Evolutionary conservation across 139 green algal genomes (phyloP).

Genomic region (Deuterostichococcus epilithicus): DNA sequence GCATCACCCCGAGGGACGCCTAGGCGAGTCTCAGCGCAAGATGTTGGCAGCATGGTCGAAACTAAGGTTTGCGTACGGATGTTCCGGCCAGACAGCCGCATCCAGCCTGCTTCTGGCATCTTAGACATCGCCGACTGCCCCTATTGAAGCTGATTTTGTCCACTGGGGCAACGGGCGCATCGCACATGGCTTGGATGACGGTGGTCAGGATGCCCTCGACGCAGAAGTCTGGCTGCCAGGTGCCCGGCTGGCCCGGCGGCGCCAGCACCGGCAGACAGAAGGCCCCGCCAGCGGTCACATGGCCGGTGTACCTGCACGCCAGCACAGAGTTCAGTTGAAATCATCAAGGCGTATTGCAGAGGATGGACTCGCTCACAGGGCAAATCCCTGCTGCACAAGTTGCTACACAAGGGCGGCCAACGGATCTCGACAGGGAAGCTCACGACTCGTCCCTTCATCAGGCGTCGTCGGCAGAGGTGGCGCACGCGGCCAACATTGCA

Average conservation of each 20-base stretch:
- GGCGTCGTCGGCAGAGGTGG: background rate
- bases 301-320: background rate
- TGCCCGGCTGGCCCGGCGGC: slow-evolving; percentile 8
- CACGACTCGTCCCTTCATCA: background rate
- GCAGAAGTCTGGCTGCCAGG: slow-evolving; percentile 16
- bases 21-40: too few relatives aligned
- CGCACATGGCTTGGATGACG: too few relatives aligned
- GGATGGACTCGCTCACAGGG: background rate
- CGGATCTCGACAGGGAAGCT: too few relatives aligned
- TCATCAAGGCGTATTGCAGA: background rate
- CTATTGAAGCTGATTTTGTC: too few relatives aligned
- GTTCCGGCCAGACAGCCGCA: background rate
- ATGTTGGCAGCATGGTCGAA: slow-evolving; percentile 25
- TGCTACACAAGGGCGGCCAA: background rate
- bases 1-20: too few relatives aligned
- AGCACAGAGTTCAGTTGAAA: background rate
- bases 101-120: slow-evolving; percentile 3
- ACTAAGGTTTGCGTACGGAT: background rate
- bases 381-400: background rate
- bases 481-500: slow-evolving; percentile 8
- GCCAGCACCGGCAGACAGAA: slow-evolving; percentile 28
- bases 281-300: slow-evolving; percentile 29
- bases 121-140: slow-evolving; percentile 11
- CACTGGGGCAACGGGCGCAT: too few relatives aligned
- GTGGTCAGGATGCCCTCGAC: slow-evolving; percentile 8